Percentiles rank a stretch among this genome's conserved stretches.
These are phyloP conservation scores for Nelumbo lutea DNA, from an alignment of 164 flowering plant species.

Conservation along the genomic window DNA sequence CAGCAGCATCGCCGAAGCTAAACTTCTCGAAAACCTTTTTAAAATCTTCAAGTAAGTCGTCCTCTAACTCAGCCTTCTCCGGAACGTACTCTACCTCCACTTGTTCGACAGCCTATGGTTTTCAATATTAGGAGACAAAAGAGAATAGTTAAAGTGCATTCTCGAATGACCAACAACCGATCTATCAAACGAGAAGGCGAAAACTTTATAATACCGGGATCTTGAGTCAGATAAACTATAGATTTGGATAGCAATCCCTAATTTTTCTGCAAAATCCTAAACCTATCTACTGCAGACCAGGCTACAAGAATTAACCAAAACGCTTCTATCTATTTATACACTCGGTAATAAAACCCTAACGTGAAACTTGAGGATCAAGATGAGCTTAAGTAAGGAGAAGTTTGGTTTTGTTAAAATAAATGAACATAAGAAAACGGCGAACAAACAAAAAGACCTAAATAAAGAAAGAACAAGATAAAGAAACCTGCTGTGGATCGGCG, in stretches of 20 bases:
- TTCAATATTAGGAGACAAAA: background rate
- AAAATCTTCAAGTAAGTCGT: conserved; percentile 61
- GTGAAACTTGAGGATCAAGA: background rate
- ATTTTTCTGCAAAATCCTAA: background rate
- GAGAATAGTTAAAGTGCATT: too few species aligned
- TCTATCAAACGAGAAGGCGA: too few species aligned
- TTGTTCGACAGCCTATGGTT: conserved; percentile 38
- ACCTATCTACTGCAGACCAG: too few species aligned
- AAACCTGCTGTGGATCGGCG: conserved; percentile 50
- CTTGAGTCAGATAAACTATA: too few species aligned
- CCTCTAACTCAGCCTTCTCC: conserved; percentile 77
- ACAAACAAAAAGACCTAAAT: background rate
- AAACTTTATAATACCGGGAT: too few species aligned
- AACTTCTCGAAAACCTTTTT: conserved; percentile 82
- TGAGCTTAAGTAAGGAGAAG: background rate
- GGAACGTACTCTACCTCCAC: conserved; percentile 85
- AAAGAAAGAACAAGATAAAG: background rate
- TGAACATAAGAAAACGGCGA: background rate
- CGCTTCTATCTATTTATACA: too few species aligned
- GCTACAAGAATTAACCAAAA: too few species aligned
- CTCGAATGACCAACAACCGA: too few species aligned
- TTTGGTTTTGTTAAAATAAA: too few species aligned
- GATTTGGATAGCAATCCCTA: too few species aligned
- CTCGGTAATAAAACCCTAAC: too few species aligned
- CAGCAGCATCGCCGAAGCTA: conserved; percentile 38